phyloP scores from a whole-genome alignment of 495 filamentous ascomycete species.

The Talaromyces adpressus region DNA sequence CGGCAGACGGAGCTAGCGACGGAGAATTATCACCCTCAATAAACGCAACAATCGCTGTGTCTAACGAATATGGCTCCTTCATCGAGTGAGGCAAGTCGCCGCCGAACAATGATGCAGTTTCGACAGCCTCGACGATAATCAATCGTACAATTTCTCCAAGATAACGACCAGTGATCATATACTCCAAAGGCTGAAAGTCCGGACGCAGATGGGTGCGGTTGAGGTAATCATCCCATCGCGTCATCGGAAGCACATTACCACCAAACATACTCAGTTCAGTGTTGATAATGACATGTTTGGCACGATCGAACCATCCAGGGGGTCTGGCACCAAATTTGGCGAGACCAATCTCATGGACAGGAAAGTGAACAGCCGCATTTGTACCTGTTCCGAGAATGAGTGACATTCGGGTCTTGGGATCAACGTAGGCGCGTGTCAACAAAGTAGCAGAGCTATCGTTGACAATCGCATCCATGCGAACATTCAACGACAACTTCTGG shows the following conservation, averaged over 20 bases:
- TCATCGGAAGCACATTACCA: constrained; percentile 57
- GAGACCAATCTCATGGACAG: constrained; percentile 53
- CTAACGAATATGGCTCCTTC: constrained; percentile 54
- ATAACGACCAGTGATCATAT: constrained; percentile 82
- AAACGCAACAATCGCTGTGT: constrained; percentile 61
- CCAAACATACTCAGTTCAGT: constrained; percentile 88
- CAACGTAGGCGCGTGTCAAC: constrained; percentile 67
- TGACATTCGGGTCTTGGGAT: constrained; percentile 59
- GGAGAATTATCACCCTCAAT: constrained; percentile 43
- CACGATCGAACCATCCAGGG: constrained; percentile 39
- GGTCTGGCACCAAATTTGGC: constrained; percentile 49
- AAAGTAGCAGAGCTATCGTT: constrained; percentile 82
- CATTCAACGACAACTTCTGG: constrained; percentile 38
- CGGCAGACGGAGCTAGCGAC: constrained; percentile 35
- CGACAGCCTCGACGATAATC: constrained; percentile 63
- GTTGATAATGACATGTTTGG: constrained; percentile 67
- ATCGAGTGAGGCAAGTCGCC: constrained; percentile 55
- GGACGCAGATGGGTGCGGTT: constrained; percentile 64
- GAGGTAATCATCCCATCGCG: constrained; percentile 66
- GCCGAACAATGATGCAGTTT: constrained; percentile 40
- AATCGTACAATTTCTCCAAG: constrained; percentile 77
- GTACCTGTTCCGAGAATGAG: constrained; percentile 81
- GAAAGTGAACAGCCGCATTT: constrained; percentile 73
- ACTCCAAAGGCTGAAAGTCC: constrained; percentile 84
- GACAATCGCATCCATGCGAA: constrained; percentile 63